Percentiles rank a stretch among this genome's conserved stretches.
Evolutionary conservation across 2,329 filamentous ascomycete genomes (phyloP).

Genomic region (Pestalotiopsis sp.): DNA sequence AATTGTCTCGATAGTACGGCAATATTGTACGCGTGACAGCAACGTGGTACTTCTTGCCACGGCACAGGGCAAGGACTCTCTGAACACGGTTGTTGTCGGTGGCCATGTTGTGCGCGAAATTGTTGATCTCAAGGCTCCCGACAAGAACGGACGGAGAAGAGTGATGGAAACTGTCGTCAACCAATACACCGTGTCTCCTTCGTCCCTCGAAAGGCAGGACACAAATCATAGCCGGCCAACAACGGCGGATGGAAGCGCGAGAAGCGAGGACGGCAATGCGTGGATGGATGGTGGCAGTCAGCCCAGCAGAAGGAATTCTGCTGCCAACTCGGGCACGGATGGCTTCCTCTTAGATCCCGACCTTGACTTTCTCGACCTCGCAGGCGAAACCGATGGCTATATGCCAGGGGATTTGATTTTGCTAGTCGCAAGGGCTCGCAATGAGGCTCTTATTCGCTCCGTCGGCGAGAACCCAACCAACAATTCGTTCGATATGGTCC

Average conservation of each 20-base stretch:
- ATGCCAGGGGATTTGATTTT: constrained; percentile 94
- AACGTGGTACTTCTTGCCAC: constrained; percentile 88
- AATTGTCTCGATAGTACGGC: constrained; percentile 77
- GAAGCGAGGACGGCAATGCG: constrained; percentile 54
- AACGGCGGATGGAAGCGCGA: constrained; percentile 56
- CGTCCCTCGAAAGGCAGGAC: constrained; percentile 36
- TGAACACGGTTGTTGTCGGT: constrained; percentile 88
- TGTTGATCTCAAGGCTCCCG: constrained; percentile 83
- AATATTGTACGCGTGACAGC: constrained; percentile 80
- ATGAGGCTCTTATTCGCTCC: constrained; percentile 87
- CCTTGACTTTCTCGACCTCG: constrained; percentile 89
- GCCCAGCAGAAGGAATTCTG: constrained; percentile 44
- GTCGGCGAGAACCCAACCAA: constrained; percentile 58
- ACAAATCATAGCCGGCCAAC: constrained; percentile 56
- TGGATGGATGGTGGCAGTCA: constrained; percentile 75
- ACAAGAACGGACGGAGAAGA: constrained; percentile 84
- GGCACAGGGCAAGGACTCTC: constrained; percentile 87
- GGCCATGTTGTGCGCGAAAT: constrained; percentile 94
- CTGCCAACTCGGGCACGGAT: constrained; percentile 40
- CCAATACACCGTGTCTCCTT: constrained; percentile 47
- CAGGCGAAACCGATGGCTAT: constrained; percentile 93
- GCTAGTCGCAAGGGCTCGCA: constrained; percentile 83
- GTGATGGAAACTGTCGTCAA: constrained; percentile 80
- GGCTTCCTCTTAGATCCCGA: constrained; percentile 75
- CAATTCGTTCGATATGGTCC: constrained; percentile 55